These are phyloP conservation scores for Metschnikowia sp. DNA, from an alignment of 805 yeast genomes.

Conservation along the genomic window DNA sequence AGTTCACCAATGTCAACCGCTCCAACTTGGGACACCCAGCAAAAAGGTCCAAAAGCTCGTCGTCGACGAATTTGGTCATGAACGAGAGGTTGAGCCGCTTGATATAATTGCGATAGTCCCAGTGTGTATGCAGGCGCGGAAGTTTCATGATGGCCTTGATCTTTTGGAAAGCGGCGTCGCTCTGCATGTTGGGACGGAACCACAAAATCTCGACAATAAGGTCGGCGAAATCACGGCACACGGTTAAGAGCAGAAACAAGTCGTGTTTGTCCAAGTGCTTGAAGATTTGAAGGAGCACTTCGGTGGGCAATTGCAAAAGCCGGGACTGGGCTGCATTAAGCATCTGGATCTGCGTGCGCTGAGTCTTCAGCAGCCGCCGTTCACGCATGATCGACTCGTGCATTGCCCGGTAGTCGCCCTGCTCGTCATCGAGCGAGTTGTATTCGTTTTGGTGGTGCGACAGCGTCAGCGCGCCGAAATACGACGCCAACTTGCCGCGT, in stretches of 20 bases:
- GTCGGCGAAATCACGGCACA: conserved; percentile 78
- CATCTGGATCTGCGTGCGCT: conserved; percentile 23
- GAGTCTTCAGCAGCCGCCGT: conserved; percentile 22
- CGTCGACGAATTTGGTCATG: conserved; percentile 65
- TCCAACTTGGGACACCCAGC: conserved; percentile 74
- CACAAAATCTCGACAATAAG: conserved; percentile 76
- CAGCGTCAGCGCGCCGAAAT: conserved; percentile 8
- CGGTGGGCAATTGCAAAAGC: conserved; percentile 51
- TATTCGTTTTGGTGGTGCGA: conserved; percentile 12
- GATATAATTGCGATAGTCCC: conserved; percentile 67
- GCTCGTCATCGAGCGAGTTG: conserved; percentile 29
- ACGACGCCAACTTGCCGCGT: conserved; percentile 16
- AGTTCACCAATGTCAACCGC: conserved; percentile 80
- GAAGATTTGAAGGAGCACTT: conserved; percentile 61
- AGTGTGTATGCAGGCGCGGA: conserved; percentile 48
- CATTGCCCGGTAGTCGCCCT: conserved; percentile 33
- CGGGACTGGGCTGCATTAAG: conserved; percentile 31
- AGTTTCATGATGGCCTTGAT: conserved; percentile 54
- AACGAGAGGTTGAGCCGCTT: conserved; percentile 78
- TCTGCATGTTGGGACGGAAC: conserved; percentile 77
- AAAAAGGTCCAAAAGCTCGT: conserved; percentile 57
- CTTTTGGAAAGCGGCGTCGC: conserved; percentile 45
- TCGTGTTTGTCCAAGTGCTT: conserved; percentile 63
- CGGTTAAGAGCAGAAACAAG: conserved; percentile 59
- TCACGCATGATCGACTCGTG: conserved; percentile 30